Evolutionary conservation across 2,329 filamentous ascomycete genomes (phyloP).

Genomic region (Apiospora arundinis): DNA sequence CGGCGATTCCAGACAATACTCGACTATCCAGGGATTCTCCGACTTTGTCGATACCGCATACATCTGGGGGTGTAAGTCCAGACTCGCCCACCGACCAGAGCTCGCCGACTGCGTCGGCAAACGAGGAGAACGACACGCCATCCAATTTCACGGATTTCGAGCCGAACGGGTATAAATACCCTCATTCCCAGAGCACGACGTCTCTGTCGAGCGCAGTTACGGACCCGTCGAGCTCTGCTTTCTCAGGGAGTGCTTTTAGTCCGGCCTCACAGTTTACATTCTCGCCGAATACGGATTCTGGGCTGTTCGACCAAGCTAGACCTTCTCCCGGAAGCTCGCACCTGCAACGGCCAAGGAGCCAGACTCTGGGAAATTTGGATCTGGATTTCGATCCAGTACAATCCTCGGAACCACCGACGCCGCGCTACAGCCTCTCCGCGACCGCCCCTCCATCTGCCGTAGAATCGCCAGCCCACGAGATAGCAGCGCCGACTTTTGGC

Average conservation of each 20-base stretch:
- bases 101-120: slow-evolving; percentile 74
- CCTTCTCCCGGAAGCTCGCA: slow-evolving; percentile 51
- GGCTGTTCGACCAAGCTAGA: slow-evolving; percentile 63
- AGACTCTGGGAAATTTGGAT: slow-evolving; percentile 80
- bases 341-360: slow-evolving; percentile 80
- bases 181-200: slow-evolving; percentile 70
- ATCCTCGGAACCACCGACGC: slow-evolving; percentile 53
- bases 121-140: slow-evolving; percentile 69
- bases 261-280: slow-evolving; percentile 78
- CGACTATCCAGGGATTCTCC: slow-evolving; percentile 62
- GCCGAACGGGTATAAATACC: slow-evolving; percentile 59
- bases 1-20: slow-evolving; percentile 74
- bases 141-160: slow-evolving; percentile 67
- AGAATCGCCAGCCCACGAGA: slow-evolving; percentile 58
- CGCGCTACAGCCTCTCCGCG: slow-evolving; percentile 54
- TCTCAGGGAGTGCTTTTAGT: slow-evolving; percentile 75
- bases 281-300: slow-evolving; percentile 74
- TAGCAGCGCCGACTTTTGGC: slow-evolving; percentile 48
- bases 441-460: slow-evolving; percentile 59
- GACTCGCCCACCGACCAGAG: slow-evolving; percentile 71
- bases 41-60: slow-evolving; percentile 62
- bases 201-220: slow-evolving; percentile 73
- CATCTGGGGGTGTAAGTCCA: slow-evolving; percentile 67
- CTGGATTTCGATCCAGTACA: slow-evolving; percentile 61
- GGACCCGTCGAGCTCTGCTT: slow-evolving; percentile 68